A percentile compares a stretch with the other conserved stretches of the same genome.
These are phyloP conservation scores for Solanum clarkiae DNA, from an alignment of 257 asterid species.

Conservation along the genomic window DNA sequence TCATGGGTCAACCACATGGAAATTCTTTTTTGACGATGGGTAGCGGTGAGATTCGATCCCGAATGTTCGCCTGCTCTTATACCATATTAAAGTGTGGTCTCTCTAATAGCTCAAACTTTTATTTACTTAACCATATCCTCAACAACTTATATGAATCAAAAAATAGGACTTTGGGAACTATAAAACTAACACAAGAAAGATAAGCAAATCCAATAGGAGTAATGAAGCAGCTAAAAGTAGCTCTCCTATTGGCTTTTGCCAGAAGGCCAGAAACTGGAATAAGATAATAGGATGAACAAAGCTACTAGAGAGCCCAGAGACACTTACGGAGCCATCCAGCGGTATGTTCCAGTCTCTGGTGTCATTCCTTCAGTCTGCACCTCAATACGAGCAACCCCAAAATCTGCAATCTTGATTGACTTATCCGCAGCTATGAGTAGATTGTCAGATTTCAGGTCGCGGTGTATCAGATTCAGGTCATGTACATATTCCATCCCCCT, in stretches of 20 bases:
- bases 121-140: neutral
- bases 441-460: constrained; percentile 92
- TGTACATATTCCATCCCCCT: constrained; percentile 96
- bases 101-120: neutral
- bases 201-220: neutral
- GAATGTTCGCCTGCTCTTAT: neutral
- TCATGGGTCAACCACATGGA: neutral
- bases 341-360: constrained; percentile 95
- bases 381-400: constrained; percentile 96
- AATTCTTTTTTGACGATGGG: neutral
- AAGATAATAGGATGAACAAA: neutral
- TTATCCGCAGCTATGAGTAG: constrained; percentile 81
- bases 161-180: neutral
- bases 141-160: neutral
- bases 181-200: neutral
- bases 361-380: constrained; percentile 99
- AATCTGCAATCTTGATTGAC: constrained; percentile 91
- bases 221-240: neutral
- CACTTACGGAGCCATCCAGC: constrained; percentile 99
- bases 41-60: neutral
- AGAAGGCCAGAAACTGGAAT: neutral
- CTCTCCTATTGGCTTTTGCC: neutral
- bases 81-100: neutral
- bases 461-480: constrained; percentile 73
- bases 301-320: neutral